These are phyloP conservation scores for Nyssa sinensis DNA, from an alignment of 148 eudicot genomes.

Conservation along the genomic window DNA sequence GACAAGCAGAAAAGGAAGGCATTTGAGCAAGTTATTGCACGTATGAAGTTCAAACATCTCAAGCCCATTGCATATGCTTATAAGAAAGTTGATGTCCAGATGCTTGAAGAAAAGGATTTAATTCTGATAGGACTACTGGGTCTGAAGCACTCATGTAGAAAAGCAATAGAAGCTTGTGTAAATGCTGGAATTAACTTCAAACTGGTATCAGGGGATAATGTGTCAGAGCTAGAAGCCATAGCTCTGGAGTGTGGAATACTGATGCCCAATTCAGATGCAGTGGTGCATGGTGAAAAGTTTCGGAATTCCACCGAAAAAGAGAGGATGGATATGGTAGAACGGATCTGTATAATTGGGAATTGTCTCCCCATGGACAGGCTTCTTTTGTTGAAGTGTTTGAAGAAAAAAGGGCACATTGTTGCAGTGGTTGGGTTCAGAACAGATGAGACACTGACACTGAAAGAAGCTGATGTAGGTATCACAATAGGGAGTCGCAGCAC, in stretches of 20 bases:
- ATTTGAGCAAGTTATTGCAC: neutral
- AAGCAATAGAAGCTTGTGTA: neutral
- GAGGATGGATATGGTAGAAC: slow-evolving; percentile 15
- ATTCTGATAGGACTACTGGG: slow-evolving; percentile 23
- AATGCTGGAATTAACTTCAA: slow-evolving; percentile 12
- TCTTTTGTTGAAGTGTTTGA: slow-evolving; percentile 17
- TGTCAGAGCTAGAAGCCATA: slow-evolving; percentile 11
- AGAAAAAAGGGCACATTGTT: slow-evolving; percentile 16
- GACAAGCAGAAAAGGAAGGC: neutral
- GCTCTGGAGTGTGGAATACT: slow-evolving; percentile 9
- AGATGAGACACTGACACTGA: slow-evolving; percentile 14
- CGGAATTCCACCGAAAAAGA: slow-evolving; percentile 8
- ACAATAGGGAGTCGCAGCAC: slow-evolving; percentile 22
- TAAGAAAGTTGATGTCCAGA: neutral
- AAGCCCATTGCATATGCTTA: slow-evolving; percentile 23
- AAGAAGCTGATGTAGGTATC: slow-evolving; percentile 27
- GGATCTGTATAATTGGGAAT: slow-evolving; percentile 16
- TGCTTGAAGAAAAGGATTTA: slow-evolving; percentile 11
- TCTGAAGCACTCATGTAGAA: slow-evolving; percentile 8
- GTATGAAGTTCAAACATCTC: slow-evolving; percentile 10
- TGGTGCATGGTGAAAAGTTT: slow-evolving; percentile 21
- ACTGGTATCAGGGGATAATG: slow-evolving; percentile 17
- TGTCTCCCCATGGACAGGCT: slow-evolving; percentile 15
- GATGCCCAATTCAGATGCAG: neutral
- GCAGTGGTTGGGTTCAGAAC: slow-evolving; percentile 14